phyloP scores from a whole-genome alignment of 441 rosid species.

The Bocquillonia castaneifolia region DNA sequence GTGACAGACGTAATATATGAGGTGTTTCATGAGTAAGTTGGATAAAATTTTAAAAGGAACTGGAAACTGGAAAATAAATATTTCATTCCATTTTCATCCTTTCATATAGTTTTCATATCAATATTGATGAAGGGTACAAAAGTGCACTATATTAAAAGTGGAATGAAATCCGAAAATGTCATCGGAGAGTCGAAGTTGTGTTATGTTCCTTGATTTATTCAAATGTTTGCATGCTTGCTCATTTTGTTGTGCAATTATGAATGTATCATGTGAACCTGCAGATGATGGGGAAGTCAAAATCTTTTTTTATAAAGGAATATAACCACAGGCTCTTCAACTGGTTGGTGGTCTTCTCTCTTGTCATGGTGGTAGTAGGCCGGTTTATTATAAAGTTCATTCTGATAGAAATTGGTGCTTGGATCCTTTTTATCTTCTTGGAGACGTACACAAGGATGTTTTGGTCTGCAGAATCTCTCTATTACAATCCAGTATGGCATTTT shows the following conservation, averaged over 20 bases:
- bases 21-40: conserved; percentile 1
- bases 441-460: conserved; percentile 94
- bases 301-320: conserved; percentile 86
- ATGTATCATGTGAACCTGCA: conserved; percentile 31
- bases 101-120: background rate
- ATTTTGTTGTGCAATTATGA: conserved; percentile 1
- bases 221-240: conserved; percentile 1
- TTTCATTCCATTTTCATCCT: background rate
- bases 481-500: conserved; percentile 92
- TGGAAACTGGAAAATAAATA: background rate
- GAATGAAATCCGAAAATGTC: background rate
- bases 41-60: background rate
- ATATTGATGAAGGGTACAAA: background rate
- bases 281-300: conserved; percentile 85
- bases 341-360: conserved; percentile 92
- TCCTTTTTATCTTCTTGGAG: conserved; percentile 93
- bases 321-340: conserved; percentile 95
- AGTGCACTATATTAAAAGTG: background rate
- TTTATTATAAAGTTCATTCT: conserved; percentile 81
- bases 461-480: conserved; percentile 93
- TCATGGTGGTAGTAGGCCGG: conserved; percentile 91
- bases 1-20: background rate
- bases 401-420: conserved; percentile 93
- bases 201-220: background rate
- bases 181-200: background rate